Base-by-base conservation (phyloP, 2,329 filamentous ascomycete genomes). In the Aschersonia sp. region DNA sequence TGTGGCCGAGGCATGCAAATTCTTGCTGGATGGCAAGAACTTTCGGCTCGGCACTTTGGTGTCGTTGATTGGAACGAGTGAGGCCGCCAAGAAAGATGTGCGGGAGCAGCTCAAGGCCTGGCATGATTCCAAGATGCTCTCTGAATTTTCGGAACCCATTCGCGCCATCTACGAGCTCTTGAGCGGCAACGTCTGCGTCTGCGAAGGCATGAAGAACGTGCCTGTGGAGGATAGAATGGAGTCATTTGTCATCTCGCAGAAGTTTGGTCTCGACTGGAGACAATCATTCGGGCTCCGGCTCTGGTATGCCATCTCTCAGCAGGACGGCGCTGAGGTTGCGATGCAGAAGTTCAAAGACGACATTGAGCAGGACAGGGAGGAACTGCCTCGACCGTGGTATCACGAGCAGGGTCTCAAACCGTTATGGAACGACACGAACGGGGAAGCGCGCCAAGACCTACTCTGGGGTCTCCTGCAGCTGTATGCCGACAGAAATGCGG, bases 251-350 rank as follows among this genome's bases (percentile, higher is more conserved):
- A 85, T 98, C 53, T 85, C 87, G 1, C 76, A 85, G 56, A 81
- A 82, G 44, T 98, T 96, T 60, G 79, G 79, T 5, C 72, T 98
- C 37, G 85, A 94, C 61, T 98, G 92, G 92, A 82, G 87, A 62
- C 89, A 94, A 59, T 83, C 89, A 0, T 95, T 98, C 63, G 90
- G 87, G 9, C 73, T 98, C 45, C 81, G 89, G 42, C 71, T 98
- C 2, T 97, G 88, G 85, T 98, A 95, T 62, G 82, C 81, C 43
- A 85, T 81, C 41, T 72, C 77, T 2, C 70, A 76, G 35, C 72
- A 80, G 40, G 83, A 88, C 43, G 75, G 79, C 37, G 72, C 96
- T 42, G 78, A 82, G 7, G 69, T 73, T 43, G 89, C 89, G 3
- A 81, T 98, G 5, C 65, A 72, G 42, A 75, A 76, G 31, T 98